Evolutionary conservation across 306 rosid species (phyloP).

Genomic region (Styphnolobium japonicum): DNA sequence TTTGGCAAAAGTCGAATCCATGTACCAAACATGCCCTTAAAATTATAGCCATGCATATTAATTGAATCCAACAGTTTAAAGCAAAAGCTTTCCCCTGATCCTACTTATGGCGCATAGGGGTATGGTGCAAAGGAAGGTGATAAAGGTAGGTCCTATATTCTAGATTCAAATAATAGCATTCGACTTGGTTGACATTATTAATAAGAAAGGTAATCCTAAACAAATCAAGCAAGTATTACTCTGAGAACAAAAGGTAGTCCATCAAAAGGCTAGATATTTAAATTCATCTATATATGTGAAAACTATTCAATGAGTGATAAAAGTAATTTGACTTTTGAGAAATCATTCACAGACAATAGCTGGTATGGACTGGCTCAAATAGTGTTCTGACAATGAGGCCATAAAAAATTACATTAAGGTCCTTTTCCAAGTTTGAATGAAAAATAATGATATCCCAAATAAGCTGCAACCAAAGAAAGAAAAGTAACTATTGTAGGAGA

Average conservation of each 20-base stretch:
- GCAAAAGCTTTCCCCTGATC: background rate
- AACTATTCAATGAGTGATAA: background rate
- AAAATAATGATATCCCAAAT: background rate
- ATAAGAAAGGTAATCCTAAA: background rate
- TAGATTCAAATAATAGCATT: conserved; percentile 7
- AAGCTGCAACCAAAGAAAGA: conserved; percentile 6
- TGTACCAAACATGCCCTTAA: background rate
- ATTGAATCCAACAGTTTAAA: background rate
- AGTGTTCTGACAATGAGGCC: background rate
- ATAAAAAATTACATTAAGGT: background rate
- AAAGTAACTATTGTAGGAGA: background rate
- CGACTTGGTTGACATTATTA: background rate
- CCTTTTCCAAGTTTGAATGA: conserved; percentile 12
- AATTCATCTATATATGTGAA: background rate
- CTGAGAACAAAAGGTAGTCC: background rate
- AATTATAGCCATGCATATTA: background rate
- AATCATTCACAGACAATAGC: background rate
- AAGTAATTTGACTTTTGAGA: background rate
- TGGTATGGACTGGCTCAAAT: background rate
- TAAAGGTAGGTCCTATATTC: background rate
- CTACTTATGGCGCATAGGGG: background rate
- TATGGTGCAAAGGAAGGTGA: background rate
- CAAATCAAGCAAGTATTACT: background rate
- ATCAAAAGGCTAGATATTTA: background rate
- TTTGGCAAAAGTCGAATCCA: background rate